Base-by-base conservation (phyloP, 2,329 filamentous ascomycete species). In the Calonectria crousiana region DNA sequence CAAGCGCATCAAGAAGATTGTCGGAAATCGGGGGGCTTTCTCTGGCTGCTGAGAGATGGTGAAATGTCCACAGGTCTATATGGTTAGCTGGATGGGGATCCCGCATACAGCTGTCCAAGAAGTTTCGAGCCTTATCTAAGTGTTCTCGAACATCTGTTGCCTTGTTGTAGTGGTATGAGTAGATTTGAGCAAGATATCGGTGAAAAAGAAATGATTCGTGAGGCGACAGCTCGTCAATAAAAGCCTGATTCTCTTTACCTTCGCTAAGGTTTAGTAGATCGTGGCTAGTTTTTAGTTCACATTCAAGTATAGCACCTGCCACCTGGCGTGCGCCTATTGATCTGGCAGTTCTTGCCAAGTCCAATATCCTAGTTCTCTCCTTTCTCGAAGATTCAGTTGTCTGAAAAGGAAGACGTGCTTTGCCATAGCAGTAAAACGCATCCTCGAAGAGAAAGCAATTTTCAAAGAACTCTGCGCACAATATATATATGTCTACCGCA, bases 401-500 rank as follows among this genome's bases (percentile, higher is more conserved):
- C 11, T 64, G 44, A 23, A 52, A 62, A 13, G 67, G 44, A 18
- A 64, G 13, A 1, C 44, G 36, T 62, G 28, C n/a, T 38, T 52
- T 69, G 23, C 23, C 30, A 4, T 30, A 69, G 32, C 28, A 34
- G 10, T 23, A 4, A 62, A 69, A 69, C 30, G 67, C 53, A 2
- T 16, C 36, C 20, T 64, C 38, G 23, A 62, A 69, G 47, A 62
- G 18, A n/a, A 41, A 64, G 23, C 67, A 69, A 6, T n/a, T 32
- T 10, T 56, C 67, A 23, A 69, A n/a, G 23, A 51, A 69, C 20
- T 69, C 67, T 23, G 67, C 67, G 18, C 67, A 64, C 14, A 69
- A 14, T 16, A 52, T 58, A 20, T 69, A 32, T 9, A 41, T n/a
- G 23, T 64, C 58, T 10, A n/a, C 20, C 6, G 23, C 9, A 6